These are phyloP conservation scores for Nicotiana undulata DNA, from an alignment of 257 asterid genomes.

Conservation along the genomic window DNA sequence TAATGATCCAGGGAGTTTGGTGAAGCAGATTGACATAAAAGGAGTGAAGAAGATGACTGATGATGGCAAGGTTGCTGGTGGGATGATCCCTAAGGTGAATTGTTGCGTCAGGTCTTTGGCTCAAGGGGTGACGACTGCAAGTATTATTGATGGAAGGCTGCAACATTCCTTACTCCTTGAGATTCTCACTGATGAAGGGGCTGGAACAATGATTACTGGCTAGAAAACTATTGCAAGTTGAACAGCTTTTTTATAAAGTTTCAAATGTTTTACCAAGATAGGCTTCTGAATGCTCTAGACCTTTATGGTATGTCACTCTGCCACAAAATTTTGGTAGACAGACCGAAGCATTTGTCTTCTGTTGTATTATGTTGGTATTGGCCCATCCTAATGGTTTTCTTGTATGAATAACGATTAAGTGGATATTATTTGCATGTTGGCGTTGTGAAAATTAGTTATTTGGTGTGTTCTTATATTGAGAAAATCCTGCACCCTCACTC, in stretches of 20 bases:
- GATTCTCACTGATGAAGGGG: constrained; percentile 74
- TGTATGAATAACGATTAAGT: not conserved
- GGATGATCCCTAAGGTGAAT: constrained; percentile 79
- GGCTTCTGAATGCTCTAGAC: not conserved
- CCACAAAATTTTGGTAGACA: not conserved
- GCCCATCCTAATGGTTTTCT: not conserved
- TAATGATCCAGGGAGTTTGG: constrained; percentile 52
- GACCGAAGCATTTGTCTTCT: not conserved
- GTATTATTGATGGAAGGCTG: constrained; percentile 73
- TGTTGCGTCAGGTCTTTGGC: constrained; percentile 72
- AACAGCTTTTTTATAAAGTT: not conserved
- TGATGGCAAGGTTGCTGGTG: constrained; percentile 60
- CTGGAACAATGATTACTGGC: constrained; percentile 82
- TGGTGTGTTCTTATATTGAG: not conserved
- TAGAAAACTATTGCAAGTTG: not conserved
- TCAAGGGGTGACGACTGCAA: constrained; percentile 73
- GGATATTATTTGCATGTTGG: not conserved
- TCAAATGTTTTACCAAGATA: not conserved
- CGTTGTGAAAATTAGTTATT: not conserved
- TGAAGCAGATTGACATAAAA: constrained; percentile 62
- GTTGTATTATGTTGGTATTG: constrained; percentile 4
- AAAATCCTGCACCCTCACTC: not conserved
- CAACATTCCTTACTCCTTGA: constrained; percentile 71
- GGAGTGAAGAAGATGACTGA: constrained; percentile 71
- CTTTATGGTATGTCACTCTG: not conserved